Evolutionary conservation across 2,329 filamentous ascomycete species (phyloP).

Genomic region (Sclerotinia spermophila): DNA sequence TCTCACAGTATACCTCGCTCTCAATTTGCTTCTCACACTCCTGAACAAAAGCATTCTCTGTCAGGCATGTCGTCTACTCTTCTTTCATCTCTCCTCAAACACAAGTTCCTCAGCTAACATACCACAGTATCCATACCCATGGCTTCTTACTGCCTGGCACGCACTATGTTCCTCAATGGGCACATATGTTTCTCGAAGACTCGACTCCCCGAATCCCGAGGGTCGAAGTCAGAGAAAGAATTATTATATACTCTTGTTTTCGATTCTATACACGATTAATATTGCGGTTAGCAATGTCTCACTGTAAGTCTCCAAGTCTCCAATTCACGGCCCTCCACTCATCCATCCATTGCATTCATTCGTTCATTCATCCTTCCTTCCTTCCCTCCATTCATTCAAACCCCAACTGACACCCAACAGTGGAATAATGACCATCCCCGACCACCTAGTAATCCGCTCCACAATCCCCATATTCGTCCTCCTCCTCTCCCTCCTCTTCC

Average conservation of each 20-base stretch:
- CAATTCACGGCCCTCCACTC: too few species aligned
- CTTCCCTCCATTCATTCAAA: neutral
- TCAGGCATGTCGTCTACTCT: neutral
- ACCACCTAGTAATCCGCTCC: slow-evolving; percentile 62
- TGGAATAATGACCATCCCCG: slow-evolving; percentile 59
- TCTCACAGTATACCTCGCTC: neutral
- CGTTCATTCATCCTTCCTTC: slow-evolving; percentile 22
- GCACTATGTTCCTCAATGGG: slow-evolving; percentile 55
- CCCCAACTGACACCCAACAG: slow-evolving; percentile 21
- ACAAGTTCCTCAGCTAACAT: neutral
- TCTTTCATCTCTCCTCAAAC: neutral
- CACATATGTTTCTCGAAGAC: slow-evolving; percentile 49
- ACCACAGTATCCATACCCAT: slow-evolving; percentile 54
- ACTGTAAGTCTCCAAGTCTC: slow-evolving; percentile 39
- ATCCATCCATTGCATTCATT: too few species aligned
- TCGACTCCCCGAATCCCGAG: slow-evolving; percentile 53
- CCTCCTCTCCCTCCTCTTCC: slow-evolving; percentile 56
- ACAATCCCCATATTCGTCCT: slow-evolving; percentile 60
- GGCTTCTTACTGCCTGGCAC: slow-evolving; percentile 58
- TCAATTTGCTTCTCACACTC: slow-evolving; percentile 4
- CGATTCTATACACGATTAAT: slow-evolving; percentile 59
- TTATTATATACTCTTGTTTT: slow-evolving; percentile 54
- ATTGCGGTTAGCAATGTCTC: slow-evolving; percentile 63
- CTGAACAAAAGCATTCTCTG: neutral
- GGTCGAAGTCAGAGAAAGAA: slow-evolving; percentile 50